Evolutionary conservation across 805 yeast genomes (phyloP), one percentile per base, ranked within the genome.

Genomic region (Lachancea mirantina): DNA sequence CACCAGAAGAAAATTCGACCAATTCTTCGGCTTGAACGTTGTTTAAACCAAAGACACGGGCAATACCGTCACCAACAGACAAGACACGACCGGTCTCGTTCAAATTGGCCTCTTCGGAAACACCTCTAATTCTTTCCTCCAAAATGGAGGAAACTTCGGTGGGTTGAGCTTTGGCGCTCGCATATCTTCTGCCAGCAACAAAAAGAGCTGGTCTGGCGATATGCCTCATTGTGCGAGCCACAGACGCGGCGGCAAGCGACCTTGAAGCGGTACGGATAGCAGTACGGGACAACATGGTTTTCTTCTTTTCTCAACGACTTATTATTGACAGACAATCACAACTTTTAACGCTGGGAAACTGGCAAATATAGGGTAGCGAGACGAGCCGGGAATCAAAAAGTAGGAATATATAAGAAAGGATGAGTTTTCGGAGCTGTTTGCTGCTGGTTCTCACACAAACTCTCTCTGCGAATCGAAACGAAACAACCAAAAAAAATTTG

Each of bases 1-100:
- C 97, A 76, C 99, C 98, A 42, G 98, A 85, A 43, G 96, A 75
- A 75, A 92, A 94, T 74, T 92, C 98, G 61, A 92, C 96, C 68
- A 92, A 78, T 75, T 92, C 99, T 76, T 92, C 98, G 64, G 98
- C 98, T 78, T 89, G 97, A 70, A 87, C 80, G 78, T 92, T 92
- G 92, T 88, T 92, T 61, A 92, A 76, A 74, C 99, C 99, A 74
- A 84, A 92, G 62, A 92, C 95, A 79, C 97, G 94, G 67, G 98
- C 99, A 65, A 92, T 92, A 92, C 99, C 99, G 72, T 92, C 99
- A 83, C 98, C 98, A 63, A 92, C 96, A 52, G 96, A 82, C 64
- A 92, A 76, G 62, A 92, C 98, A 73, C 95, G 85, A 69, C 99
- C 99, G 64, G 98, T 94, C 74, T 92, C 98, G 70, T 92, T 85